Percentiles rank a stretch among this genome's conserved stretches.
These are phyloP conservation scores for Pseudisothecium myosuroides DNA, from an alignment of 225 moss, liverwort and hornwort genomes.

Conservation along the genomic window DNA sequence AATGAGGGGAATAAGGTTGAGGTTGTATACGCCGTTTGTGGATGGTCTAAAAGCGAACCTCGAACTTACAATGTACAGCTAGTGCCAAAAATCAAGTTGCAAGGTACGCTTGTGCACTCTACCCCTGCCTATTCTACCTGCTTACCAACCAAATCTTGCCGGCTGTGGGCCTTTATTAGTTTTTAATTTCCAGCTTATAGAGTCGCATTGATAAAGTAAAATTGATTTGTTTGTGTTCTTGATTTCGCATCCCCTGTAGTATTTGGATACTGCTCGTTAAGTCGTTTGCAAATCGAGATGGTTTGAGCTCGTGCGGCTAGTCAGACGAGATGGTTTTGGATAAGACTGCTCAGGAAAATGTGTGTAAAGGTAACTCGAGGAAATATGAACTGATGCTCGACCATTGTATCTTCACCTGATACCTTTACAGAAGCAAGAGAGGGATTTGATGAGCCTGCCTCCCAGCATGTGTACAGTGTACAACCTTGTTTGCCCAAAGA, in stretches of 20 bases:
- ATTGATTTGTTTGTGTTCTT: not conserved
- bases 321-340: not conserved
- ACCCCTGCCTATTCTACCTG: not conserved
- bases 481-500: constrained; percentile 83
- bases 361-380: not conserved
- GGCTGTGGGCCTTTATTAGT: not conserved
- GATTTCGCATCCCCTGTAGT: not conserved
- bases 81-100: constrained; percentile 66
- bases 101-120: constrained; percentile 40
- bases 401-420: not conserved
- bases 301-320: not conserved
- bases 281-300: not conserved
- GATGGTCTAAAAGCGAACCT: constrained; percentile 78
- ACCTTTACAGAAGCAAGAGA: constrained; percentile 46
- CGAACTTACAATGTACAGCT: constrained; percentile 71
- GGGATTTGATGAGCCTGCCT: constrained; percentile 47
- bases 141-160: not conserved
- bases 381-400: not conserved
- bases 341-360: not conserved
- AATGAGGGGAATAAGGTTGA: constrained; percentile 50
- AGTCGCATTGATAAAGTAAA: not conserved
- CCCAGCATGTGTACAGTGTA: constrained; percentile 95
- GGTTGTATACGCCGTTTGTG: constrained; percentile 83
- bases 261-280: not conserved
- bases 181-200: not conserved